These are phyloP conservation scores for Eucalyptus curtisii DNA, from an alignment of 345 rosid genomes.

Conservation along the genomic window DNA sequence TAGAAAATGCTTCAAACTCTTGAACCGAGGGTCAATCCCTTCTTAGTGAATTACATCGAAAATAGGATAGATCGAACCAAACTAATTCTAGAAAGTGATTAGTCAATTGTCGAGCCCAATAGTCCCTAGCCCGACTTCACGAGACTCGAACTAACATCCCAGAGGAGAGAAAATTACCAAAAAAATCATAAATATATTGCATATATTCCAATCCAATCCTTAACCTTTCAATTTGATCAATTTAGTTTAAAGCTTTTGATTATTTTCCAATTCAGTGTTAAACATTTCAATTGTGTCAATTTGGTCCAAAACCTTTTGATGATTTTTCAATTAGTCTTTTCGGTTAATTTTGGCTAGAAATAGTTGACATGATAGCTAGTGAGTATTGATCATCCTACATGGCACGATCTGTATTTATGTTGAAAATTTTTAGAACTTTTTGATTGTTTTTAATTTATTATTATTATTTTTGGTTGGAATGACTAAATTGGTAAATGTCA, in stretches of 20 bases:
- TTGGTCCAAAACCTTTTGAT: not conserved
- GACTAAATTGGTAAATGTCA: no score
- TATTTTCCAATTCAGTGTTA: no score
- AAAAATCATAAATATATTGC: no score
- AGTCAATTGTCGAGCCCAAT: not conserved
- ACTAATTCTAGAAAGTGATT: not conserved
- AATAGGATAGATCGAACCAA: not conserved
- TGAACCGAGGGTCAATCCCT: not conserved
- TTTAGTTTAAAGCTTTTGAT: no score
- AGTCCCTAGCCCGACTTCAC: not conserved
- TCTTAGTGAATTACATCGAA: not conserved
- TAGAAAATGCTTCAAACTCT: not conserved
- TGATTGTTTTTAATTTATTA: no score
- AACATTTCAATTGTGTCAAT: not conserved
- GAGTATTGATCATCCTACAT: not conserved
- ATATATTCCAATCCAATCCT: not conserved
- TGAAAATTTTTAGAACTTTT: no score
- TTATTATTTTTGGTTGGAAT: not conserved
- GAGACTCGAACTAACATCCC: not conserved
- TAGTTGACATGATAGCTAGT: fast-evolving
- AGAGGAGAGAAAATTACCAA: not conserved
- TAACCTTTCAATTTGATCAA: not conserved
- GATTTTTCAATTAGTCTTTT: not conserved
- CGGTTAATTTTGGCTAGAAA: not conserved
- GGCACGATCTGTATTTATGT: fast-evolving